These are phyloP conservation scores for Hawksworthiomyces lignivorus DNA, from an alignment of 2,329 filamentous ascomycete species.

Conservation along the genomic window DNA sequence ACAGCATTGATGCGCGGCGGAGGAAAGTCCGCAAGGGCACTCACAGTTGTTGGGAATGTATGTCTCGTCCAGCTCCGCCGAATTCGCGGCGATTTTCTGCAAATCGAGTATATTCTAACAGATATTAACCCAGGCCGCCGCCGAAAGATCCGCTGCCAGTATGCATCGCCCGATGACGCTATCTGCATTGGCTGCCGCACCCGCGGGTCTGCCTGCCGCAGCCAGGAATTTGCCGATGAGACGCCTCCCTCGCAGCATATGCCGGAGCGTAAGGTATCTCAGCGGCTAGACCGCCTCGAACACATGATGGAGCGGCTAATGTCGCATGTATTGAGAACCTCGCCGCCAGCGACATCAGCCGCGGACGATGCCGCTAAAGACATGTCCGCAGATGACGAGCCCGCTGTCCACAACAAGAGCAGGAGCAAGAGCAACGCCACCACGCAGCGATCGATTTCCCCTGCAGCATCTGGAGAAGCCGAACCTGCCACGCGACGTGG, in stretches of 20 bases:
- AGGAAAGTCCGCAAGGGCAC: conserved; percentile 45
- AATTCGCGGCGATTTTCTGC: too few relatives aligned
- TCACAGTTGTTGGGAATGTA: conserved; percentile 48
- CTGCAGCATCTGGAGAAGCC: too few relatives aligned
- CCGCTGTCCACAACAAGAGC: too few relatives aligned
- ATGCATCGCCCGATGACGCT: conserved; percentile 27
- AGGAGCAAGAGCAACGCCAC: neutral
- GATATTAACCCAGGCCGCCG: conserved; percentile 25
- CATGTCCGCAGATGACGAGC: neutral
- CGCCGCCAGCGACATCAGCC: conserved; percentile 17
- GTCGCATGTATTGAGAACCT: conserved; percentile 25
- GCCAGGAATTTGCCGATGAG: conserved; percentile 37
- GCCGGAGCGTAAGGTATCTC: conserved; percentile 32
- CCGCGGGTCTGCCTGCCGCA: conserved; percentile 33
- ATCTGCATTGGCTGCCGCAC: conserved; percentile 37
- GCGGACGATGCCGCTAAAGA: neutral
- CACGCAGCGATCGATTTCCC: neutral
- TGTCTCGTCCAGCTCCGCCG: too few relatives aligned
- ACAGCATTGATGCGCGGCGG: conserved; percentile 24
- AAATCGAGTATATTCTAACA: conserved; percentile 5
- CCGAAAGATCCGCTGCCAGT: conserved; percentile 42
- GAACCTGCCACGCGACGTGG: too few relatives aligned
- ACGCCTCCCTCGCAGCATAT: conserved; percentile 14
- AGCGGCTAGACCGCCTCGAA: conserved; percentile 39
- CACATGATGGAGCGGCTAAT: conserved; percentile 38